Percentiles rank a stretch among this genome's conserved stretches.
phyloP scores from a whole-genome alignment of 179 eudicot species.

The Silene noctiflora region DNA sequence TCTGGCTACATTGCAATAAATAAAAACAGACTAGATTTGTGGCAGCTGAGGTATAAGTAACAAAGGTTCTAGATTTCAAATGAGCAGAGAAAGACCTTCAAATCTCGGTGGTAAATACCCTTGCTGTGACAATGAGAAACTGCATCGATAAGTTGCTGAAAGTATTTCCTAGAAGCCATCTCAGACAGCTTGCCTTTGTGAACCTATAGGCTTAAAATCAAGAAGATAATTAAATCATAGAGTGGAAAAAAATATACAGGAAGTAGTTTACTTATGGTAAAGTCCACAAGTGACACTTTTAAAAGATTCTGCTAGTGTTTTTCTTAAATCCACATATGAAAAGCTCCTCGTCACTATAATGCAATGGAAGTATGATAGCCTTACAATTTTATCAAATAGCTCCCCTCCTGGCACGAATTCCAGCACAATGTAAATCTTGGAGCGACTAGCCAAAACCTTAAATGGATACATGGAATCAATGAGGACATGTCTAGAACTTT shows the following conservation, averaged over 20 bases:
- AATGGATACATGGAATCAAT: slow-evolving; percentile 3
- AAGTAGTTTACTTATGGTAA: slow-evolving; percentile 9
- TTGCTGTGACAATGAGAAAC: slow-evolving; percentile 48
- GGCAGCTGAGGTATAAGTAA: not conserved
- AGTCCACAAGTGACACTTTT: not conserved
- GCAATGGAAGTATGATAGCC: slow-evolving; percentile 21
- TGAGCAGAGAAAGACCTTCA: slow-evolving; percentile 33
- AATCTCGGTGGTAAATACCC: slow-evolving; percentile 53
- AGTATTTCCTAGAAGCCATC: slow-evolving; percentile 37
- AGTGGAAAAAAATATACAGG: not conserved
- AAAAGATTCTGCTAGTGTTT: slow-evolving; percentile 7
- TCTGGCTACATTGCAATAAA: slow-evolving; percentile 34
- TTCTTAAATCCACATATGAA: not conserved
- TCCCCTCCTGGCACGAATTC: slow-evolving; percentile 96
- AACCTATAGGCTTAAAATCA: slow-evolving; percentile 45
- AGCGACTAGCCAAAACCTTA: slow-evolving; percentile 78
- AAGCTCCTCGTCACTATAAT: not conserved
- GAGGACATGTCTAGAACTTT: not conserved
- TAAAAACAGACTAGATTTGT: not conserved
- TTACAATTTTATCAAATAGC: slow-evolving; percentile 85
- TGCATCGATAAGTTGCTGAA: slow-evolving; percentile 49
- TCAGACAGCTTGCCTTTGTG: slow-evolving; percentile 69
- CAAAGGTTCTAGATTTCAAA: not conserved
- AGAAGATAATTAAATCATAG: not conserved
- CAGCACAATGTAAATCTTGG: slow-evolving; percentile 75